Conservation (phyloP, 768 basidiomycete genomes). For the Psilocybe tampanensis region DNA sequence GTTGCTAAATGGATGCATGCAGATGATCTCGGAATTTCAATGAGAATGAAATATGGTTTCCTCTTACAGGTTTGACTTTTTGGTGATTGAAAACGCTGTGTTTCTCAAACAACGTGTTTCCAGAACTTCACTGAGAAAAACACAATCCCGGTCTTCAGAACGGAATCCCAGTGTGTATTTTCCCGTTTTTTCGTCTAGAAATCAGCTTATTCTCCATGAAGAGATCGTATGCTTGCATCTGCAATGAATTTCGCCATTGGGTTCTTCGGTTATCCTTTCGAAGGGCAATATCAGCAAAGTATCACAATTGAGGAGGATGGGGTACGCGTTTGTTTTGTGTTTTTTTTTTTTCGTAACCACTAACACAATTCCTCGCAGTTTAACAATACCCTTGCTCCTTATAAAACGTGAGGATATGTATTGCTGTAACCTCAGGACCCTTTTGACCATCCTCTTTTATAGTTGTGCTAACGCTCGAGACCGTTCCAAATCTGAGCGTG, state of each 20-base stretch:
- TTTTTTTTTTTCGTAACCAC: background rate
- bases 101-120: background rate
- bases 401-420: slow-evolving; percentile 56
- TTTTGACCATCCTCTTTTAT: slow-evolving; percentile 22
- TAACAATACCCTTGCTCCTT: slow-evolving; percentile 87
- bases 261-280: slow-evolving; percentile 76
- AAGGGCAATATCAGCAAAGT: slow-evolving; percentile 73
- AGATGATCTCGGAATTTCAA: slow-evolving; percentile 72
- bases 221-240: slow-evolving; percentile 73
- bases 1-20: background rate
- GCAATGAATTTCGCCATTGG: slow-evolving; percentile 72
- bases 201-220: slow-evolving; percentile 23
- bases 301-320: slow-evolving; percentile 69
- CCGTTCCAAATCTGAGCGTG: slow-evolving; percentile 55
- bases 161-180: slow-evolving; percentile 64
- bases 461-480: slow-evolving; percentile 62
- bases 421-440: background rate
- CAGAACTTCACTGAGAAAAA: slow-evolving; percentile 62
- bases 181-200: background rate
- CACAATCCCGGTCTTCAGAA: slow-evolving; percentile 77
- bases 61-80: slow-evolving; percentile 52
- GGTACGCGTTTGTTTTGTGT: slow-evolving; percentile 29
- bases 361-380: slow-evolving; percentile 44
- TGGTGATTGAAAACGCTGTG: background rate
- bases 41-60: slow-evolving; percentile 79